Base-by-base conservation (phyloP, 495 filamentous ascomycete genomes). In the Opeltia flavorubescens region DNA sequence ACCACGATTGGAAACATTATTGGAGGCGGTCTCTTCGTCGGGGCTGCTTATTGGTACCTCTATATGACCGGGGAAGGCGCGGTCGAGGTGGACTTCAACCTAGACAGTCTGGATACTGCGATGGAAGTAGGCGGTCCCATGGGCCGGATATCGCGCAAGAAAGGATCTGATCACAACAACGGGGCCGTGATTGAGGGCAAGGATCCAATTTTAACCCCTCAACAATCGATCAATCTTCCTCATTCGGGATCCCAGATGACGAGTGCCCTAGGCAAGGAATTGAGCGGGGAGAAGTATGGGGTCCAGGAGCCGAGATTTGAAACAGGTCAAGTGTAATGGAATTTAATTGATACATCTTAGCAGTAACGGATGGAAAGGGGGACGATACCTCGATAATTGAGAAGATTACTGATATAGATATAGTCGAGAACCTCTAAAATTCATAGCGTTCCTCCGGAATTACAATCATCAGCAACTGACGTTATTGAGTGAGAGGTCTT, bases 1-100 rank as follows among this genome's bases (percentile, higher is more conserved):
- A 65, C 74, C 2, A 38, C 70, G 17, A 46, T 80, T 17, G 76
- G 76, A 3, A 82, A 80, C 51, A 67, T 73, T 27, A 47, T 81
- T n/a, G 76, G 74, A 5, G 73, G 73, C 13, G 67, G 59, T 3
- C 18, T 72, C 2, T 76, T 77, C 18, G 53, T 55, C 12, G 49
- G 33, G n/a, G 48, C 33, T 25, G 36, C 43, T 6, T 52, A 52
- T 24, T 52, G 49, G 50, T 52, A 55, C 42, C 29, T 52, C 4
- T 52, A 55, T 29, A 39, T 55, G 18, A 55, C 41, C 6, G 49
- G 53, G 4, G 38, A 34, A 31, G 49, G 41, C 17, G 26, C 25
- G 15, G 53, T 34, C 4, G 34, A 46, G 13, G 51, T 55, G 13
- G 49, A 36, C 1, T 55, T 52, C 25, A 36, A 46, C 15, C 3